Base-by-base conservation (phyloP, 345 rosid species). In the Alliaria petiolata region DNA sequence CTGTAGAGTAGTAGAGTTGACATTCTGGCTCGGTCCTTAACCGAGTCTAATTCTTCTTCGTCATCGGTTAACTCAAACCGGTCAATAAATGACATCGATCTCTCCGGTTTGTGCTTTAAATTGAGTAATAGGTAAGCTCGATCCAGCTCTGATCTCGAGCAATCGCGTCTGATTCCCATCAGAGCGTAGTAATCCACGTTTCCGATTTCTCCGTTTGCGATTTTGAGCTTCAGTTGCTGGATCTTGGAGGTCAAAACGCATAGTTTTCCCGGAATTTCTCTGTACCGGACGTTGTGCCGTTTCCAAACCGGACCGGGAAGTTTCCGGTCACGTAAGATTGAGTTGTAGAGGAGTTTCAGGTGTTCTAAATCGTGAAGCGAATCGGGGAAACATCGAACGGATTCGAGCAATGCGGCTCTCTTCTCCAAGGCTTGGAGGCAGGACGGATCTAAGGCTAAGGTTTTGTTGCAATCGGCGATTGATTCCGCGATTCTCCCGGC, bases 241-340 rank as follows among this genome's bases (percentile, higher is more conserved):
- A 85, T 86, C 70, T 81, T 92, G 3, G 85, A 25, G 5, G 97
- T 79, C 53, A 95, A 83, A 0, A 87, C 86, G 38, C 96, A 90
- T 35, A 95, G 69, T 57, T 84, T 89, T 10, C 92, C 98, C 2
- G 99, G 98, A 40, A 95, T 90, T 56, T 95, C 99, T 26, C 87
- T 75, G 84, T 91, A 95, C 62, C 88, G 81, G 26, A 92, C 96
- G 1, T 87, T 80, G 66, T 92, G 99, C 39, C 89, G 85, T 83
- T 95, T 95, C 99, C 99, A 95, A 40, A 82, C 93, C 31, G 99
- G 99, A 39, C 99, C 99, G 2, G 98, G 99, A 2, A 95, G 92
- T 75, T 90, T 92, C 78, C 98, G 72, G n/a, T 92, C 98, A 0
- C 99, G 86, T 54, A 92, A 68, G 52, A 95, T 86, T 8, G 99